A percentile compares a stretch with the other conserved stretches of the same genome.
Evolutionary conservation across 2,329 filamentous ascomycete species (phyloP).

Genomic region (Cercospora sp.): DNA sequence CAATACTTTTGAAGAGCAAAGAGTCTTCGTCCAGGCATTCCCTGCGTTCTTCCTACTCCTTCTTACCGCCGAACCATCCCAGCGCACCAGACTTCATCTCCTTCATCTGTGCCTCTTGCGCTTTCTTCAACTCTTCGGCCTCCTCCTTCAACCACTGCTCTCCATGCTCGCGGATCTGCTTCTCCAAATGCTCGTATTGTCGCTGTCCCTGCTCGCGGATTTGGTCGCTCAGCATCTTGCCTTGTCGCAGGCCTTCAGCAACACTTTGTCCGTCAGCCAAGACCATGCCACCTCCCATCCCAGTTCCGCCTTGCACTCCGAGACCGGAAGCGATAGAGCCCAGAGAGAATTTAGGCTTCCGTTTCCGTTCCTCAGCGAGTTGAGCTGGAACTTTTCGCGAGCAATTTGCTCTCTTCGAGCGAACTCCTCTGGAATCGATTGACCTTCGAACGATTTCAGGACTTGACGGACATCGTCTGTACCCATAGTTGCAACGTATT

Average conservation of each 20-base stretch:
- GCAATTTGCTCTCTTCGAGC: slow-evolving; percentile 82
- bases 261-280: slow-evolving; percentile 57
- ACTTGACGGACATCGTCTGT: slow-evolving; percentile 75
- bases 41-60: slow-evolving; percentile 19
- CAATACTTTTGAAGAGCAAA: background rate
- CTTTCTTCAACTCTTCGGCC: slow-evolving; percentile 81
- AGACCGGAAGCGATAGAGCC: slow-evolving; percentile 63
- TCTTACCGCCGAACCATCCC: slow-evolving; percentile 50
- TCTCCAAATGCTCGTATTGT: slow-evolving; percentile 85
- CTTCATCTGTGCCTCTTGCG: slow-evolving; percentile 86
- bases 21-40: background rate
- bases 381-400: slow-evolving; percentile 82
- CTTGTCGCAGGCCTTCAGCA: slow-evolving; percentile 77
- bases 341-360: slow-evolving; percentile 61
- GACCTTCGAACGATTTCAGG: slow-evolving; percentile 62
- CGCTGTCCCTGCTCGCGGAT: slow-evolving; percentile 87
- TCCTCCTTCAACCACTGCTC: slow-evolving; percentile 96
- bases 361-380: slow-evolving; percentile 66
- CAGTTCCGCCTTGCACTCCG: slow-evolving; percentile 72
- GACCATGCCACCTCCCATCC: slow-evolving; percentile 58
- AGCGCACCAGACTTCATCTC: slow-evolving; percentile 82
- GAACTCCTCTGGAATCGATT: slow-evolving; percentile 87
- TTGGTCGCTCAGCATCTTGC: slow-evolving; percentile 96
- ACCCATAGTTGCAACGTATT: slow-evolving; percentile 94
- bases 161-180: slow-evolving; percentile 88